Base-by-base conservation (phyloP, 345 rosid species). In the Mallotus nudiflorus region DNA sequence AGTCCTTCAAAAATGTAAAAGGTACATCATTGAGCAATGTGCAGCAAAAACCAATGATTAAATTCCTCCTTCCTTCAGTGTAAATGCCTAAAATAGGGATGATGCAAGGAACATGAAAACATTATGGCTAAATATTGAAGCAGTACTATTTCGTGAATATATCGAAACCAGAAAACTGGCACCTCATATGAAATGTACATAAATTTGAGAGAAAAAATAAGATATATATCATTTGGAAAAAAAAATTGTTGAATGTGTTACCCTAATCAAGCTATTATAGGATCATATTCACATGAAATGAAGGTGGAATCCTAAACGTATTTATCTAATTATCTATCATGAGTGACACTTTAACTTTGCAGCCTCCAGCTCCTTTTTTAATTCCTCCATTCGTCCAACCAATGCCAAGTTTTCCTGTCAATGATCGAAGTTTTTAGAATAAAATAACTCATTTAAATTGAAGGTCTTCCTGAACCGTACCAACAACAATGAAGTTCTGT, bases 361-460 rank as follows among this genome's bases (percentile, higher is more conserved):
- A 37, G 73, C 57, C 29, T 45, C 49, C 51, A 75, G 52, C 58
- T 75, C 69, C 42, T 64, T 75, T 51, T 62, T 61, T 27, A 75
- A 27, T 20, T n/a, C 46, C 51, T 68, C 78, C 56, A 74, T 62
- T 31, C 73, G 44, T n/a, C 65, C 78, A 19, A 62, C 62, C 58
- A 74, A 64, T 13, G 63, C 73, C 73, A 75, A 33, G 66, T 75
- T 75, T 75, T 75, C 78, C 78, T 75, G 74, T 28, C 19, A 46
- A 55, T 14, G 20, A 14, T 4, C 35, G 59, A n/a, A n/a, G n/a
- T 37, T 24, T 9, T 5, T n/a, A 46, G 46, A 8, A 13, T 29
- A 60, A 52, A 31, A 66, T 4, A 28, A 31, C 37, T 3, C 18
- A 10, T 57, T 22, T 15, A 49, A 29, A 69, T 25, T 37, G 14